A percentile compares a stretch with the other conserved stretches of the same genome.
Evolutionary conservation across 2,329 filamentous ascomycete genomes (phyloP).

Genomic region (Xylaria multiplex): DNA sequence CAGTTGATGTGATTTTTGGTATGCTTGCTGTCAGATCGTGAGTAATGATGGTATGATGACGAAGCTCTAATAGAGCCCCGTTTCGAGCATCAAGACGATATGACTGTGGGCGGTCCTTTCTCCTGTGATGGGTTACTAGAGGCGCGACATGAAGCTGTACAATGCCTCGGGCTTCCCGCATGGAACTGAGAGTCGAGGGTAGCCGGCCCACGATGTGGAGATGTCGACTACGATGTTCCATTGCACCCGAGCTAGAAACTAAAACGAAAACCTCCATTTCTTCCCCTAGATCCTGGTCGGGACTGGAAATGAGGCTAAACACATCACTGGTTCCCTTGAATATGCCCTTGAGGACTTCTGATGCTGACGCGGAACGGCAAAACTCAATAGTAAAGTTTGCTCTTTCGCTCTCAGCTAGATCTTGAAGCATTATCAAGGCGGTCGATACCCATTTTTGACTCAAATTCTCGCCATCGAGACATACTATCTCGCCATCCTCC

Average conservation of each 20-base stretch:
- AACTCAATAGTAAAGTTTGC: slow-evolving; percentile 59
- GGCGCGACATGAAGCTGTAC: slow-evolving; percentile 46
- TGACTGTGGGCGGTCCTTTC: slow-evolving; percentile 34
- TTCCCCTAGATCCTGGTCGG: slow-evolving; percentile 55
- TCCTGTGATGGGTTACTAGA: slow-evolving; percentile 30
- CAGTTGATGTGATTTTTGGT: slow-evolving; percentile 67
- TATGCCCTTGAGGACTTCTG: slow-evolving; percentile 63
- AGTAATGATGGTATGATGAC: slow-evolving; percentile 63
- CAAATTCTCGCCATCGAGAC: slow-evolving; percentile 67
- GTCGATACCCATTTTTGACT: slow-evolving; percentile 60
- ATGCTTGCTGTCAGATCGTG: slow-evolving; percentile 72
- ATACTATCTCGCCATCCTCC: slow-evolving; percentile 68
- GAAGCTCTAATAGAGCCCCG: slow-evolving; percentile 71
- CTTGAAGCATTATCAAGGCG: slow-evolving; percentile 55
- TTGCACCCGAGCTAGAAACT: slow-evolving; percentile 54
- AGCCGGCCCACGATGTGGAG: slow-evolving; percentile 46
- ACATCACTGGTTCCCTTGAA: slow-evolving; percentile 66
- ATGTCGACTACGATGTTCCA: slow-evolving; percentile 43
- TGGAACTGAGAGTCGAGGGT: slow-evolving; percentile 36
- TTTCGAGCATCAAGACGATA: slow-evolving; percentile 71
- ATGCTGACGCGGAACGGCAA: slow-evolving; percentile 57
- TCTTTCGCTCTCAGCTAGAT: slow-evolving; percentile 50
- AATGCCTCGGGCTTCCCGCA: slow-evolving; percentile 37
- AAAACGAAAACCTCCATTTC: slow-evolving; percentile 65
- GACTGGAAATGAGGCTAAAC: slow-evolving; percentile 61